Percentiles rank a stretch among this genome's conserved stretches.
These are phyloP conservation scores for Saraca asoca DNA, from an alignment of 331 rosid species.

Conservation along the genomic window DNA sequence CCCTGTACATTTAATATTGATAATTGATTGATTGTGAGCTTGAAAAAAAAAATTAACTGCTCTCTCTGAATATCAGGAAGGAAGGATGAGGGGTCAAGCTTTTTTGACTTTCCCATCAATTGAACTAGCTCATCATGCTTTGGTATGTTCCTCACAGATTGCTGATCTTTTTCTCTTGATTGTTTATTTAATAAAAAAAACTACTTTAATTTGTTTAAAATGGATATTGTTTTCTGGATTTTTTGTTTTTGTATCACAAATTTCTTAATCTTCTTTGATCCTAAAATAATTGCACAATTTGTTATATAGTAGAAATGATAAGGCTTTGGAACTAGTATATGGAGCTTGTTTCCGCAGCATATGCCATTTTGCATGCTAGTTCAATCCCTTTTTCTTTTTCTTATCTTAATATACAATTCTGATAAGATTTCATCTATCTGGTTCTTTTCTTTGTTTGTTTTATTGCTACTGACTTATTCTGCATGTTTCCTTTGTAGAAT, in stretches of 20 bases:
- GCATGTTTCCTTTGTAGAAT: constrained; percentile 53
- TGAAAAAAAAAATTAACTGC: constrained; percentile 10
- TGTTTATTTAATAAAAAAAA: no score
- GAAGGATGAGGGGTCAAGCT: constrained; percentile 99
- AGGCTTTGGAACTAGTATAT: constrained; percentile 4
- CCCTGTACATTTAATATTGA: constrained; percentile 4
- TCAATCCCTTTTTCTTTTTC: neutral
- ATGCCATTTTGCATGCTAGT: neutral
- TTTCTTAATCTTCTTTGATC: neutral
- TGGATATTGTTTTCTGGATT: constrained; percentile 13
- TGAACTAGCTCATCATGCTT: constrained; percentile 80
- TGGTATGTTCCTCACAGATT: constrained; percentile 53
- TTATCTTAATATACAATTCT: neutral
- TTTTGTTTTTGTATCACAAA: neutral
- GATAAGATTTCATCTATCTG: constrained; percentile 4
- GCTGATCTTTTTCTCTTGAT: constrained; percentile 17
- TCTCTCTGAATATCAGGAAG: constrained; percentile 70
- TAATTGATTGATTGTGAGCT: constrained; percentile 15
- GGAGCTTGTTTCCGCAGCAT: constrained; percentile 19
- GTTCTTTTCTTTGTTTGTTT: neutral
- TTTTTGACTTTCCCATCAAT: constrained; percentile 86
- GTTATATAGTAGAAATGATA: neutral
- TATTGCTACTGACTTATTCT: constrained; percentile 11
- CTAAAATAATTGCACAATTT: constrained; percentile 7
- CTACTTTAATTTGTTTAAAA: no score